Evolutionary conservation across 352 stramenopile genomes (phyloP).

Genomic region (Vaucheria bursata): DNA sequence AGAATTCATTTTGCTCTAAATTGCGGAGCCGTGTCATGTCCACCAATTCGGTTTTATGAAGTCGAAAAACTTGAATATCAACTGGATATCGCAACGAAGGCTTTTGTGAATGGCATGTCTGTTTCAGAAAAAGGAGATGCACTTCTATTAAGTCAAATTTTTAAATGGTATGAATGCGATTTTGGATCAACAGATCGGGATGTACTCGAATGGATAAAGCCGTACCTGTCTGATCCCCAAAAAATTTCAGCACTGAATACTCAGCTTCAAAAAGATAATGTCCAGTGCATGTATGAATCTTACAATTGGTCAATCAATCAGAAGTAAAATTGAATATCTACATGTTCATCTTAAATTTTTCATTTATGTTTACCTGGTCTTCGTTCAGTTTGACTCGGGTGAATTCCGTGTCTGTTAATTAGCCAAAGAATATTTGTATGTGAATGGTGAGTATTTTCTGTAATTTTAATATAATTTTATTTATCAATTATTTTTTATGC

Average conservation of each 20-base stretch:
- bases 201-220: neutral
- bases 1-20: slow-evolving; percentile 65
- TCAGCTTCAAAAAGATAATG: neutral
- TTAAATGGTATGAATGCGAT: slow-evolving; percentile 56
- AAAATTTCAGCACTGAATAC: neutral
- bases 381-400: too few species aligned
- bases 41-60: slow-evolving; percentile 55
- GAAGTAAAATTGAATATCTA: too few species aligned
- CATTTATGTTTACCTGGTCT: too few species aligned
- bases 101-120: slow-evolving; percentile 53
- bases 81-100: slow-evolving; percentile 51
- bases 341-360: too few species aligned
- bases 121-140: slow-evolving; percentile 29
- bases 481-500: too few species aligned
- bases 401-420: too few species aligned
- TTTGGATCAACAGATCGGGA: slow-evolving; percentile 48
- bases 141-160: slow-evolving; percentile 52
- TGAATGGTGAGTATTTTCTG: too few species aligned
- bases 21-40: slow-evolving; percentile 57
- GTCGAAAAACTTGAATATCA: slow-evolving; percentile 53
- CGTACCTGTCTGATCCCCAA: neutral
- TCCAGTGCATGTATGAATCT: neutral
- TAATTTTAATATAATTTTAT: too few species aligned
- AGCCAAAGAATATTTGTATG: too few species aligned
- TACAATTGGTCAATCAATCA: slow-evolving; percentile 1